A percentile compares a stretch with the other conserved stretches of the same genome.
phyloP scores from a whole-genome alignment of 2,329 filamentous ascomycete genomes.

The Aspergillus caelatus region DNA sequence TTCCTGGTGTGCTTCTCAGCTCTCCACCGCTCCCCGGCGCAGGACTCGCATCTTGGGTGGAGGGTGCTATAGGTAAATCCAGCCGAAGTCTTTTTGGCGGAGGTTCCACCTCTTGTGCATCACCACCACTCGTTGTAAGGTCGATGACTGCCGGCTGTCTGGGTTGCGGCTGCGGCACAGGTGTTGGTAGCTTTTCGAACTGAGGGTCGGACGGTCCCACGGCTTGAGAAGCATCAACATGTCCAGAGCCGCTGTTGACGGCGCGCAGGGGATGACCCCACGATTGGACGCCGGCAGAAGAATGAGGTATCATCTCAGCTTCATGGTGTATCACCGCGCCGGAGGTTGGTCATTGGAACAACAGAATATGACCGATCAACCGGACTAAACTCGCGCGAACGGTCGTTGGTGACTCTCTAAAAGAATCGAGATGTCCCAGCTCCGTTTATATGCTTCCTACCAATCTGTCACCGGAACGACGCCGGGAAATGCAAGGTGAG shows the following conservation, averaged over 20 bases:
- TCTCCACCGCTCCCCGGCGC: conserved; percentile 29
- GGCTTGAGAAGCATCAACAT: conserved; percentile 29
- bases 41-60: conserved; percentile 25
- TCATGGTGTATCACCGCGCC: conserved; percentile 38
- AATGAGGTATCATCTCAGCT: conserved; percentile 45
- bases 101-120: conserved; percentile 38
- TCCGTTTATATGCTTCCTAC: neutral
- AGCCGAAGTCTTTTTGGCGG: conserved; percentile 40
- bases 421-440: neutral
- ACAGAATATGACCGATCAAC: conserved; percentile 7
- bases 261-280: conserved; percentile 39
- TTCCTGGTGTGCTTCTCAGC: conserved; percentile 30
- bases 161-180: conserved; percentile 25
- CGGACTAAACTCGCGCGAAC: neutral
- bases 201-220: conserved; percentile 26
- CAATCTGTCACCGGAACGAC: neutral
- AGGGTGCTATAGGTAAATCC: conserved; percentile 31
- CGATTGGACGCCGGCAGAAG: conserved; percentile 43
- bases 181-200: conserved; percentile 30
- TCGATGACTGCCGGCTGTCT: conserved; percentile 40
- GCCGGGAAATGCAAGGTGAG: neutral
- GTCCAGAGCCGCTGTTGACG: conserved; percentile 33
- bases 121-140: conserved; percentile 33
- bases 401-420: neutral
- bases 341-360: conserved; percentile 27